These are phyloP conservation scores for Aspergillus sp. DNA, from an alignment of 2,329 filamentous ascomycete species.

Conservation along the genomic window DNA sequence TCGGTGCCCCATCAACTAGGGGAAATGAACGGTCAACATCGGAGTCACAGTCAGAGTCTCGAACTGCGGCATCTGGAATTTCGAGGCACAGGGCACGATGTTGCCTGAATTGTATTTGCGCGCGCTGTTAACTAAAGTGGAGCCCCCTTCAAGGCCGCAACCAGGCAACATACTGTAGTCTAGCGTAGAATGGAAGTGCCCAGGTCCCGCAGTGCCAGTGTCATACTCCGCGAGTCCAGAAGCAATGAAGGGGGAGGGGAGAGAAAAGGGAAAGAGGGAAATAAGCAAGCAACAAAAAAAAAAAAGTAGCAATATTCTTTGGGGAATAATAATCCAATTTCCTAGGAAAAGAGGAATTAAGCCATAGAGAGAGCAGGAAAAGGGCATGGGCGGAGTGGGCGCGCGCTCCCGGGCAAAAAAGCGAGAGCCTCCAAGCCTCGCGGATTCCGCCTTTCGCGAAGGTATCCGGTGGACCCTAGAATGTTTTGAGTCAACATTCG, in stretches of 20 bases:
- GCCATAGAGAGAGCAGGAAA: neutral
- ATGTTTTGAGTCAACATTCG: conserved; percentile 11
- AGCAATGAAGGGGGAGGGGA: neutral
- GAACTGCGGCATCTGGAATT: conserved; percentile 3
- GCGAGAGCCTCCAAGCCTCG: conserved; percentile 14
- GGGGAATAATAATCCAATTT: neutral
- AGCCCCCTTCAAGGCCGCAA: conserved; percentile 5
- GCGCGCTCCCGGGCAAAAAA: conserved; percentile 7
- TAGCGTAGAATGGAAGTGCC: neutral
- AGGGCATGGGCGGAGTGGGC: conserved; percentile 6
- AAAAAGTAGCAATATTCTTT: neutral
- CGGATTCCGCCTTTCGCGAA: conserved; percentile 12
- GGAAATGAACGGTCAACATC: conserved; percentile 4
- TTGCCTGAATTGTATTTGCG: conserved; percentile 3
- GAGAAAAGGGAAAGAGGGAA: neutral
- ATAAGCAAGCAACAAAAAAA: neutral
- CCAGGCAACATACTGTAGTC: conserved; percentile 2
- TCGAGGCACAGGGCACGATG: conserved; percentile 1
- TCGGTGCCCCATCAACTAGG: neutral
- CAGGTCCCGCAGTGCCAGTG: neutral
- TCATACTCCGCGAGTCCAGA: neutral
- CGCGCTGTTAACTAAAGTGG: conserved; percentile 7
- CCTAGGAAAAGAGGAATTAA: neutral
- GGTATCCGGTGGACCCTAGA: conserved; percentile 8
- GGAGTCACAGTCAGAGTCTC: conserved; percentile 6